These are phyloP conservation scores for Tetratostichococcus sp. DNA, from an alignment of 139 green algal genomes.

Conservation along the genomic window DNA sequence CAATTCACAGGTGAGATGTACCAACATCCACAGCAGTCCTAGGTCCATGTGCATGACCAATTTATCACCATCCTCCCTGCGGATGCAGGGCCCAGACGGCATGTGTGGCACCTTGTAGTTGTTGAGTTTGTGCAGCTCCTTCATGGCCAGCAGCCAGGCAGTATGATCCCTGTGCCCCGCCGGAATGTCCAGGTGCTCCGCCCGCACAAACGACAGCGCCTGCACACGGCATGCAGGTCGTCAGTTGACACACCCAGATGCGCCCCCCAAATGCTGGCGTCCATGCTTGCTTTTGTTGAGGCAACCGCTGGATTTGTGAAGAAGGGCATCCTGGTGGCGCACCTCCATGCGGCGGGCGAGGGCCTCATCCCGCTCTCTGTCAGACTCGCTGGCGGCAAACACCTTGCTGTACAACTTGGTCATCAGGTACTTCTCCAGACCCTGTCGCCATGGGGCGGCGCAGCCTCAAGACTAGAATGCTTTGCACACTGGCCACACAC, in stretches of 20 bases:
- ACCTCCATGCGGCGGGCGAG: slow-evolving; percentile 48
- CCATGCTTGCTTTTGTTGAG: too few species aligned
- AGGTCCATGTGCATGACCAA: too few species aligned
- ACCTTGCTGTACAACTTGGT: slow-evolving; percentile 86
- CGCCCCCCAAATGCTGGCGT: too few species aligned
- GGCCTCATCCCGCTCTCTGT: slow-evolving; percentile 72
- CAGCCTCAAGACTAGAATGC: too few species aligned
- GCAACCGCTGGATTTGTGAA: too few species aligned
- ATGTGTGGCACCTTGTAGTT: slow-evolving; percentile 59
- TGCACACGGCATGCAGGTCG: background rate
- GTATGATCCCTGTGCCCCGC: slow-evolving; percentile 26
- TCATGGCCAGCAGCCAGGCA: slow-evolving; percentile 55
- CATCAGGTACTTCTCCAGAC: slow-evolving; percentile 96
- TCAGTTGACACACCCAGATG: too few species aligned
- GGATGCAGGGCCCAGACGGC: too few species aligned
- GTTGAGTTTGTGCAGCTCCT: slow-evolving; percentile 86
- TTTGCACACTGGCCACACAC: too few species aligned
- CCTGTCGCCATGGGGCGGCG: too few species aligned
- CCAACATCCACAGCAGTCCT: too few species aligned
- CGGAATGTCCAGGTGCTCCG: slow-evolving; percentile 83
- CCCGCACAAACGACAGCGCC: slow-evolving; percentile 67
- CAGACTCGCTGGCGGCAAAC: slow-evolving; percentile 62
- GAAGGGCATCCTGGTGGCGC: too few species aligned
- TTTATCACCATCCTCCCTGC: too few species aligned
- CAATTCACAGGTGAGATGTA: background rate